Percentiles rank a stretch among this genome's conserved stretches.
phyloP scores from a whole-genome alignment of 2,329 filamentous ascomycete species.

The Fusarium keratoplasticum region DNA sequence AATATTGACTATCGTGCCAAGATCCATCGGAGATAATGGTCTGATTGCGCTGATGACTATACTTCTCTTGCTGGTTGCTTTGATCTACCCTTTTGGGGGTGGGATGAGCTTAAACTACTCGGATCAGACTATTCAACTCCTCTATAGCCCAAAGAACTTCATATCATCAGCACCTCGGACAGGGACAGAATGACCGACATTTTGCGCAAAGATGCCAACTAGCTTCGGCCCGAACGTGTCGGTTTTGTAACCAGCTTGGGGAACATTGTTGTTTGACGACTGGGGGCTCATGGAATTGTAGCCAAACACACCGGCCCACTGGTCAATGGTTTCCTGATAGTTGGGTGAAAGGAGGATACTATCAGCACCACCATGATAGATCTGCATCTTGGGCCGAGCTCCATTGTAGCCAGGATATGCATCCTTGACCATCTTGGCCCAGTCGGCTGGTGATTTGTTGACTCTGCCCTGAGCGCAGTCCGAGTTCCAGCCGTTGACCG shows the following conservation, averaged over 20 bases:
- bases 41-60: not conserved
- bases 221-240: not conserved
- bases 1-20: not conserved
- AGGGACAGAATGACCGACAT: not conserved
- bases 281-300: not conserved
- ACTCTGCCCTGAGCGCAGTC: not conserved
- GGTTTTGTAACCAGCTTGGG: not conserved
- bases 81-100: not conserved
- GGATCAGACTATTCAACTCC: not conserved
- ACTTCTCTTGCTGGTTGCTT: not conserved
- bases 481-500: not conserved
- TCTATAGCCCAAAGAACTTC: not conserved
- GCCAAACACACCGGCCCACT: not conserved
- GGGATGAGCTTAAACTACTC: not conserved
- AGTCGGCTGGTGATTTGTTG: not conserved
- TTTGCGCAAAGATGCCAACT: not conserved
- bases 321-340: not conserved
- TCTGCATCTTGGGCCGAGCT: not conserved
- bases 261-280: not conserved
- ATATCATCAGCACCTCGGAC: not conserved
- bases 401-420: not conserved
- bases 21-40: not conserved
- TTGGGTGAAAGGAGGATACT: not conserved
- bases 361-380: not conserved
- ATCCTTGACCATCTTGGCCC: not conserved